These are phyloP conservation scores for Cyclospora cayetanensis DNA, from an alignment of 169 alveolate genomes.

Conservation along the genomic window DNA sequence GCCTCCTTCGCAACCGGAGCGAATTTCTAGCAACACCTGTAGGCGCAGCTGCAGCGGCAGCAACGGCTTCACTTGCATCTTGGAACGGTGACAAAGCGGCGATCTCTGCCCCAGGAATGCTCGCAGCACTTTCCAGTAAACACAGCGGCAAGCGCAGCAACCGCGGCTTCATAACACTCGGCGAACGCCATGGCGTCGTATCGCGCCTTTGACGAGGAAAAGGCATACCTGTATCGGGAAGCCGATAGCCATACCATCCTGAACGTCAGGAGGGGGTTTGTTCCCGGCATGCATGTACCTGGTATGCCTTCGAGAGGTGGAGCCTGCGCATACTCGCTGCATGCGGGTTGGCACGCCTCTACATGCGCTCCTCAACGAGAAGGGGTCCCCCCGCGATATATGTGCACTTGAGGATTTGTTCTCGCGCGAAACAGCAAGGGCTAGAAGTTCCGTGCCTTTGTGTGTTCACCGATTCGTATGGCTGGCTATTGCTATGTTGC, in stretches of 20 bases:
- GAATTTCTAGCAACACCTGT: neutral
- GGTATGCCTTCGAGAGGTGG: slow-evolving; percentile 73
- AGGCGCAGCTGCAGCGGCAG: slow-evolving; percentile 9
- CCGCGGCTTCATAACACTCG: slow-evolving; percentile 12
- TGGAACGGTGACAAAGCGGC: neutral
- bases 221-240: slow-evolving; percentile 32
- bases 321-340: neutral
- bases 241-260: neutral
- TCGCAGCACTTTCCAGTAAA: neutral
- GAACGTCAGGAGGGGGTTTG: slow-evolving; percentile 80
- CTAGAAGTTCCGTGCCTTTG: neutral
- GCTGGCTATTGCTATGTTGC: neutral
- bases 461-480: neutral
- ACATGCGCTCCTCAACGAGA: neutral
- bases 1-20: neutral
- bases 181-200: neutral
- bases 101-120: neutral
- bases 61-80: slow-evolving; percentile 40
- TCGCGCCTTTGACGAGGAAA: slow-evolving; percentile 64
- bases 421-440: neutral
- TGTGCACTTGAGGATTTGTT: neutral
- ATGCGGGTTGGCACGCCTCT: neutral
- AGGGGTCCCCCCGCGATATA: neutral
- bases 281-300: slow-evolving; percentile 86
- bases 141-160: slow-evolving; percentile 1